Evolutionary conservation across 2,329 filamentous ascomycete genomes (phyloP), one percentile per base, ranked within the genome.

Genomic region (Drechslera avenae): DNA sequence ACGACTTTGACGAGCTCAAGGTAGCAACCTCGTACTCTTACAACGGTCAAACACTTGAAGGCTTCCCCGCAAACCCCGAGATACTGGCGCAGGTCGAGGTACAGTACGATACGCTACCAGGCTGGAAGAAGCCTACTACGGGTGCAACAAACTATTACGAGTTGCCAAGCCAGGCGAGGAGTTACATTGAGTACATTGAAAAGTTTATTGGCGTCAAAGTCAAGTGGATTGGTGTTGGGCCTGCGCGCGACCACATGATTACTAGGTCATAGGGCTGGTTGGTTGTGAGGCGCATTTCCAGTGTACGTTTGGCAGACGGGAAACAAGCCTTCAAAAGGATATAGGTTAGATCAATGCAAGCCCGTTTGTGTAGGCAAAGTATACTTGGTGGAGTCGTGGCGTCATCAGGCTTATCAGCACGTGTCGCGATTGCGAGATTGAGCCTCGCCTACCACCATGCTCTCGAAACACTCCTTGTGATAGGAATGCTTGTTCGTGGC

Each of bases 1-100:
- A 91, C 69, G 83, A 83, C 26, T 91, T 96, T 69, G 79, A 83
- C 8, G 86, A 85, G 65, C 82, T 95, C 74, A 89, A 91, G 72
- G 79, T 90, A 42, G 88, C 88, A 14, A 83, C 88, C 12, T 85
- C 83, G 2, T 96, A 96, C 76, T 77, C 77, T 10, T 60, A 83
- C 66, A 79, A 82, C 42, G 83, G 82, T 35, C 67, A 81, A 64
- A 75, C 76, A 47, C 72, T 88, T 9, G 78, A 82, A 14, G 83
- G 80, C 10, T 90, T 88, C 79, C 88, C 84, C 4, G 85, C 86
- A 6, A 83, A 88, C 63, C 78, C 85, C 13, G 75, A 78, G 34
- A 70, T 81, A 30, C 77, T 90, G 13, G 81, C 81, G 21, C 76
- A 78, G 44, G 79, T 84, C 46, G 81, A 87, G 64, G 84, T 89